Evolutionary conservation across 148 eudicot genomes (phyloP), one percentile per base, ranked within the genome.

Genomic region (Rheum nobile): DNA sequence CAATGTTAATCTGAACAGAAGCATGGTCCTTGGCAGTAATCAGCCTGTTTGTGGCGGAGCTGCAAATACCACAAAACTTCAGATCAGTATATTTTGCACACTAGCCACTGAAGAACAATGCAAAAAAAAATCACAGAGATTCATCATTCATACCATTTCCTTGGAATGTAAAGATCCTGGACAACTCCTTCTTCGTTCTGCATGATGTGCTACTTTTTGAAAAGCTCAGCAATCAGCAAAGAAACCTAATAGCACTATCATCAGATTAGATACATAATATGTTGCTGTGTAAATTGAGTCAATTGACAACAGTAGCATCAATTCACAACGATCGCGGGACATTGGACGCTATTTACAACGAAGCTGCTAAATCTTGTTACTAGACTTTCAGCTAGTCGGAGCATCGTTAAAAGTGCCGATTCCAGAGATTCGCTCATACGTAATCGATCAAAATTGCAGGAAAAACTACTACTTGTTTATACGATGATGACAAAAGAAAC

Each of bases 11-110:
- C 79, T 89, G 95, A 46, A 91, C 91, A 0, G 97, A 91, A 2
- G 97, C 97, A 72, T 91, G 95, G 71, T 91, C 97, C 86, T 91
- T 91, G 11, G 97, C 82, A 65, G 90, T 89, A 70, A 91, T 89
- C 80, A 91, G 78, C 90, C 95, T 82, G 79, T 86, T 89, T 28
- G 97, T 88, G 48, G 95, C 95, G 0, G 92, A 91, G 55, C 97
- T 91, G 87, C 41, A 65, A 16, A 8, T 31, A 13, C 13, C 41
- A 34, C 70, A 65, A 32, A 32, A 12, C n/a, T 14, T 31, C 24
- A 32, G 43, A 34, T 65, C 10, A 65, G 41, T 16, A 65, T 32
- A 38, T 32, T 65, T 65, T 65, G 1, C 21, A 32, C 2, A 34
- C 21, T 32, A 31, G 21, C 65, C 24, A 59, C 35, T 54, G 24